Conservation (phyloP, 2,329 filamentous ascomycete species). For the Grosmannia huntii region DNA sequence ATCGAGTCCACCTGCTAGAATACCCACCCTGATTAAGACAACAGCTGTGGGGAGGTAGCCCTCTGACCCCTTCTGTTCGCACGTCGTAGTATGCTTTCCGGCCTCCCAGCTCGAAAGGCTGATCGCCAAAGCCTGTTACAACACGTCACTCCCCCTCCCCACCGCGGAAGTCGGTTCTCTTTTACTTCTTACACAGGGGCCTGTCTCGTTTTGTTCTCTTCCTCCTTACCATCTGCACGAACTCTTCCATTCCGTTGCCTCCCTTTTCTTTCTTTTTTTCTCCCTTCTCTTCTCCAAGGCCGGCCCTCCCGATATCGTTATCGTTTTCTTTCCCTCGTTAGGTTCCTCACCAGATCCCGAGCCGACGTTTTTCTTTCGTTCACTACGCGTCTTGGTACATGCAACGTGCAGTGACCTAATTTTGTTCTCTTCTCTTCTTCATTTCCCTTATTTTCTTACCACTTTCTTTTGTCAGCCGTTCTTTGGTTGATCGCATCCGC, state of each 20-base stretch:
- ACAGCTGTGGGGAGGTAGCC: no score
- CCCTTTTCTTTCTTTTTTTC: background rate
- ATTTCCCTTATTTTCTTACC: background rate
- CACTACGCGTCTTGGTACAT: background rate
- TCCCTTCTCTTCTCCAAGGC: background rate
- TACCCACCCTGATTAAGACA: no score
- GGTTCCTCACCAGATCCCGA: conserved; percentile 10
- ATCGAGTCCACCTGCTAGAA: background rate
- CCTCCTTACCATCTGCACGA: background rate
- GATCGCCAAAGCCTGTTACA: conserved; percentile 5
- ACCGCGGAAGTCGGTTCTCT: background rate
- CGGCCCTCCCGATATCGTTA: conserved; percentile 7
- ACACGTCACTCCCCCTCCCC: background rate
- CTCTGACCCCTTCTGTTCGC: no score
- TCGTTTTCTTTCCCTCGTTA: background rate
- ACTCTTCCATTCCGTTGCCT: background rate
- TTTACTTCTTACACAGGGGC: background rate
- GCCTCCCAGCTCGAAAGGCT: conserved; percentile 1
- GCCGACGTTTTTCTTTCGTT: conserved; percentile 13
- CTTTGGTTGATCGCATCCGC: background rate
- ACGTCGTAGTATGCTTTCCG: background rate
- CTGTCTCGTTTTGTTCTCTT: background rate
- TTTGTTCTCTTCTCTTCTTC: background rate
- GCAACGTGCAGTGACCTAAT: background rate
- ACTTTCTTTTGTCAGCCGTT: background rate